phyloP scores from a whole-genome alignment of 2,329 filamentous ascomycete species.

The Calonectria henricotiae region DNA sequence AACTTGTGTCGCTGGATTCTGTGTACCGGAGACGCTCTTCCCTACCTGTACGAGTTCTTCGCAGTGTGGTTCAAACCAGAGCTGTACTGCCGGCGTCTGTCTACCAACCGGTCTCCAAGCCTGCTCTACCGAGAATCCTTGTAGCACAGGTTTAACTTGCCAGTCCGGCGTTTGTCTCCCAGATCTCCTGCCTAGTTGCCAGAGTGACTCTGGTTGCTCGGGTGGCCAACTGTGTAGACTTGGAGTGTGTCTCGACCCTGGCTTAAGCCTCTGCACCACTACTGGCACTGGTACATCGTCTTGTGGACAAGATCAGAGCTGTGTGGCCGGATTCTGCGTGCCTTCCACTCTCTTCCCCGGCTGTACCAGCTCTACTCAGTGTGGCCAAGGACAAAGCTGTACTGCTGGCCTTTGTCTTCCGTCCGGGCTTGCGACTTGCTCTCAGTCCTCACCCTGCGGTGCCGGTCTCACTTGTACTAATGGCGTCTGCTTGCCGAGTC shows the following conservation, averaged over 20 bases:
- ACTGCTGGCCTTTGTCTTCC: constrained; percentile 21
- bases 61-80: neutral
- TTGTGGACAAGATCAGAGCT: constrained; percentile 1
- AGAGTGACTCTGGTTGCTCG: neutral
- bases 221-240: neutral
- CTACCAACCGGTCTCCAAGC: neutral
- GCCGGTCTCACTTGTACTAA: neutral
- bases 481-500: constrained; percentile 2
- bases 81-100: constrained; percentile 21
- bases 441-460: neutral
- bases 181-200: neutral
- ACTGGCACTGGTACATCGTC: neutral
- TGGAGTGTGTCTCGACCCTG: constrained; percentile 6
- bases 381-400: constrained; percentile 6
- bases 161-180: constrained; percentile 9
- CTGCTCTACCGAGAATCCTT: neutral
- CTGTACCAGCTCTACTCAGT: constrained; percentile 2
- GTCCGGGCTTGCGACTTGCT: neutral
- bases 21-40: constrained; percentile 22
- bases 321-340: constrained; percentile 18
- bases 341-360: neutral
- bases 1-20: constrained; percentile 20
- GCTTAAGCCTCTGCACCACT: neutral
- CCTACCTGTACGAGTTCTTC: neutral
- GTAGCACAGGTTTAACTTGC: neutral